Percentiles rank a stretch among this genome's conserved stretches.
These are phyloP conservation scores for Ambispora gerdemannii DNA, from an alignment of 192 early-diverging fungal species.

Conservation along the genomic window DNA sequence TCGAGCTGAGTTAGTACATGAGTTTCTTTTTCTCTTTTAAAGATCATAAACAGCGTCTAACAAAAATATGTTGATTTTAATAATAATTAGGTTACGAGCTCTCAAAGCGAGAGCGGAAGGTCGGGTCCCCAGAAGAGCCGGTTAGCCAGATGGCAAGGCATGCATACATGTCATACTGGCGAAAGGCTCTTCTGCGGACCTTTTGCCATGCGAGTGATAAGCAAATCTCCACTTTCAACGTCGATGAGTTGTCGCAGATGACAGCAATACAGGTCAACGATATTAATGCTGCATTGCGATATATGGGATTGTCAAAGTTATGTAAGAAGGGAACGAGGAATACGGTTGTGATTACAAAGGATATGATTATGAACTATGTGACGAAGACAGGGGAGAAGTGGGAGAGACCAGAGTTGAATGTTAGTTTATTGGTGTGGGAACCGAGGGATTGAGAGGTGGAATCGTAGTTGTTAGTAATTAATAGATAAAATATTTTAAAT, in stretches of 20 bases:
- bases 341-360: neutral
- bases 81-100: slow-evolving; percentile 25
- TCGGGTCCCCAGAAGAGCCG: slow-evolving; percentile 23
- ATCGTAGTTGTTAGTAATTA: no score
- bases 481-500: no score
- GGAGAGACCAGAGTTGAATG: no score
- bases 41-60: neutral
- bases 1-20: slow-evolving; percentile 80
- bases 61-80: no score
- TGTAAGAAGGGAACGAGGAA: neutral
- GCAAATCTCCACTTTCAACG: neutral
- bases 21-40: neutral
- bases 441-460: no score
- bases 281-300: slow-evolving; percentile 1
- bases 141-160: slow-evolving; percentile 3
- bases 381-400: neutral
- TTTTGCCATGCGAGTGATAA: neutral
- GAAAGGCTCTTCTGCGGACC: neutral
- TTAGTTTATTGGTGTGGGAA: no score
- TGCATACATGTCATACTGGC: slow-evolving; percentile 24
- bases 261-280: slow-evolving; percentile 18
- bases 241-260: slow-evolving; percentile 4
- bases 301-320: slow-evolving; percentile 18
- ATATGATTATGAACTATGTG: neutral
- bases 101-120: slow-evolving; percentile 15